Percentiles rank a stretch among this genome's conserved stretches.
phyloP scores from a whole-genome alignment of 495 filamentous ascomycete genomes.

The Daldinia concentrica region DNA sequence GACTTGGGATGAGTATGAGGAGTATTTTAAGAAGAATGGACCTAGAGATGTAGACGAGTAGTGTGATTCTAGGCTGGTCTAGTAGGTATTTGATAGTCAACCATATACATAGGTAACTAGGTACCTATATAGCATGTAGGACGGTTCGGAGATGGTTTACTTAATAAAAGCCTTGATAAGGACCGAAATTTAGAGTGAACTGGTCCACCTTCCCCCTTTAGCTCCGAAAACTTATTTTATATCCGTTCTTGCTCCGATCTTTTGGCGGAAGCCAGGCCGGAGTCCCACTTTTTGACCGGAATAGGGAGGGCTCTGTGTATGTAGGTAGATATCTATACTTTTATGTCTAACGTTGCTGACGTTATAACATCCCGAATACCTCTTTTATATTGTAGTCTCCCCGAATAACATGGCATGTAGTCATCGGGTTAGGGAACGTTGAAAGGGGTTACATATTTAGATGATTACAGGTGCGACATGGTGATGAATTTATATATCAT shows the following conservation, averaged over 20 bases:
- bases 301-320: neutral
- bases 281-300: neutral
- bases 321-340: neutral
- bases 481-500: neutral
- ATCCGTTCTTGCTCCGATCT: neutral
- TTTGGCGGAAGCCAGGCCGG: neutral
- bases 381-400: too few relatives aligned
- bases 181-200: too few relatives aligned
- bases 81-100: too few relatives aligned
- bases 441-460: neutral
- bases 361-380: neutral
- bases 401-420: too few relatives aligned
- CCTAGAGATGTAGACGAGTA: conserved; percentile 56
- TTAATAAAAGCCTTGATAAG: too few relatives aligned
- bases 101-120: too few relatives aligned
- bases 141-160: too few relatives aligned
- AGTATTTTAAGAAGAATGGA: conserved; percentile 56
- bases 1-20: conserved; percentile 58
- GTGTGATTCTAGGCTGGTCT: neutral
- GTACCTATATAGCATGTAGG: too few relatives aligned
- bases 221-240: too few relatives aligned
- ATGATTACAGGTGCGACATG: neutral
- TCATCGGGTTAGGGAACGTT: neutral
- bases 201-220: too few relatives aligned
- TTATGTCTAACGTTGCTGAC: neutral